Base-by-base conservation (phyloP, 1,284 basidiomycete genomes). In the Mycena sp. region DNA sequence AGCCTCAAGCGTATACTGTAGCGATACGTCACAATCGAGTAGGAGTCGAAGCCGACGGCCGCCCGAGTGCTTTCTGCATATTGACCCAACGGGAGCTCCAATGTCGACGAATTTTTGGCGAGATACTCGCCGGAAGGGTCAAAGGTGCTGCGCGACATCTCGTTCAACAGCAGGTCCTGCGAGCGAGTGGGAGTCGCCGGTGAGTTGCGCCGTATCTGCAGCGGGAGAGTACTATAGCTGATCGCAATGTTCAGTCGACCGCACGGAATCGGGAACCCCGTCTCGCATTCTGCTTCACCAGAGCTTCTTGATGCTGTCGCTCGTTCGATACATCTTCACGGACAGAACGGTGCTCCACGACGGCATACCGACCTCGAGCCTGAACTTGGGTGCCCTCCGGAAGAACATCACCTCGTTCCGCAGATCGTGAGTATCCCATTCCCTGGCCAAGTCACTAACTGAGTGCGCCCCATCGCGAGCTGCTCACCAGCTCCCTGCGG, bases 381-480 rank as follows among this genome's bases (percentile, higher is more conserved):
- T 92, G 70, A 92, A 92, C 68, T 77, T 94, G 6, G 87, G 92
- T 60, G 82, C 82, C 23, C 72, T 92, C n/a, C 78, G 90, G 37
- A 81, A 83, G 0, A 82, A 82, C 58, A 83, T 91, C 50, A 90
- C 88, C 3, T 90, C 70, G 89, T 85, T 58, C 84, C 84, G 5
- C 83, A 85, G 72, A 75, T 83, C 52, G 82, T 83, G 51, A 54
- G 80, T 71, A 23, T 26, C 29, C 26, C 23, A n/a, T n/a, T n/a
- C n/a, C n/a, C n/a, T n/a, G n/a, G n/a, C n/a, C n/a, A n/a, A 64
- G 45, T 80, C 74, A 53, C 71, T 30, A 81, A 10, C 40, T 16
- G 19, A 21, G 19, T n/a, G n/a, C 7, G 17, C 17, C 17, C 50
- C 21, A 87, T 82, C 91, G 92, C 10, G 88, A 90, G 67, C 78